Percentiles rank a stretch among this genome's conserved stretches.
Conservation (phyloP, 1,139 yeast species). For the Candida labiduridarum region DNA sequence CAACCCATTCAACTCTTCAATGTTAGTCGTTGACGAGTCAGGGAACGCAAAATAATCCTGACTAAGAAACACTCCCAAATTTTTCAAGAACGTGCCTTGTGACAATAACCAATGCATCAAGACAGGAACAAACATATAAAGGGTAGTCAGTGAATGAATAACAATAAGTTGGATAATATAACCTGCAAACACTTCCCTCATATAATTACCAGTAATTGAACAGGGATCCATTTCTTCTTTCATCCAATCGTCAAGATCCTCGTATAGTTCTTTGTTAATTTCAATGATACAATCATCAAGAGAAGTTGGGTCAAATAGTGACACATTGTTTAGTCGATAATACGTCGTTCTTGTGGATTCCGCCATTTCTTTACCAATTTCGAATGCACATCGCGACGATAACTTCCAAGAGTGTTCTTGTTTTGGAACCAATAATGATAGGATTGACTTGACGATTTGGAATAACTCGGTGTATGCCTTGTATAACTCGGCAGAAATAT, state of each 20-base stretch:
- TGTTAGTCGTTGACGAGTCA: conserved; percentile 22
- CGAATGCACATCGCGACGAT: conserved; percentile 31
- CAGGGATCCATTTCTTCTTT: conserved; percentile 32
- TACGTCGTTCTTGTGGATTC: conserved; percentile 38
- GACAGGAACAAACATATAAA: conserved; percentile 37
- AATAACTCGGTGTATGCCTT: conserved; percentile 10
- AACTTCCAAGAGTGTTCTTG: conserved; percentile 19
- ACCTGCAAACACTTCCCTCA: conserved; percentile 31
- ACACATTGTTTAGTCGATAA: conserved; percentile 33
- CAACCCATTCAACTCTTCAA: conserved; percentile 22
- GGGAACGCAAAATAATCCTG: conserved; percentile 30
- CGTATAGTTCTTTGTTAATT: conserved; percentile 25
- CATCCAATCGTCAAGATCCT: conserved; percentile 42
- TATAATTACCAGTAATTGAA: conserved; percentile 22
- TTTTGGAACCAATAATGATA: conserved; percentile 14
- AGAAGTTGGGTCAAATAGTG: conserved; percentile 35
- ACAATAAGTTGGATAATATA: conserved; percentile 37
- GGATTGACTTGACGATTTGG: conserved; percentile 18
- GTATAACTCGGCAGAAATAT: conserved; percentile 7
- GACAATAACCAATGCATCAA: conserved; percentile 42
- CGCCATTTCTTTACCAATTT: conserved; percentile 37
- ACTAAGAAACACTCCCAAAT: conserved; percentile 14
- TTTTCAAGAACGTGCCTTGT: conserved; percentile 14
- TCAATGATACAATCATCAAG: conserved; percentile 25
- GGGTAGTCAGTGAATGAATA: conserved; percentile 33